Base-by-base conservation (phyloP, 768 basidiomycete species). In the Lactarius trivialis region DNA sequence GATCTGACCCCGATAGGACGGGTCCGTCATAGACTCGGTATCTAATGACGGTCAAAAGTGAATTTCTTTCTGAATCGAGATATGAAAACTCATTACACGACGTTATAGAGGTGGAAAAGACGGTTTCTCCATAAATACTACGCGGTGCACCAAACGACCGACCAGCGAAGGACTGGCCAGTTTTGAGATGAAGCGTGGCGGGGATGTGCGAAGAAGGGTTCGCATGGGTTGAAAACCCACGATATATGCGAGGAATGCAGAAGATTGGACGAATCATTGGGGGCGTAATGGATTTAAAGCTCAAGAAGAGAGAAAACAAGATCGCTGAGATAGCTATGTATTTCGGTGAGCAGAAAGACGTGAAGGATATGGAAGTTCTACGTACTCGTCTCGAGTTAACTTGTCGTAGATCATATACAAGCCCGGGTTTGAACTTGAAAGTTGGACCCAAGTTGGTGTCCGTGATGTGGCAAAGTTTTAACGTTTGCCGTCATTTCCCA, bases 21-120 rank as follows among this genome's bases (percentile, higher is more conserved):
- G 97, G 73, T 99, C 97, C 39, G 97, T 99, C 97, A 99, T 98
- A 8, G 93, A 97, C 76, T 99, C 97, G 52, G 96, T 98, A 74
- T 99, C 94, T 96, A 30, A 71, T n/a, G 43, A 30, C 21, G 65
- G 62, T 64, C 9, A 19, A 60, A 57, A 68, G 53, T 5, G 50
- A 49, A 48, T 65, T 60, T 58, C 57, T 24, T n/a, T 26, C 37
- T 14, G 33, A 24, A 14, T 7, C 24, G 3, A 51, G 17, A n/a
- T n/a, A 33, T 60, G 58, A 30, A 52, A 17, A 9, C 9, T 8
- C 54, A 26, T 45, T 30, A 79, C 94, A 99, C 43, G 94, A 97
- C 1, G 97, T 99, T 73, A 99, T 99, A 48, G 93, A 95, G 34
- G 97, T 99, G 15, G 93, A 96, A 76, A 99, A 99, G 32, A 99